Percentiles rank a stretch among this genome's conserved stretches.
Conservation (phyloP, 148 eudicot genomes). For the Linanthus parryae region DNA sequence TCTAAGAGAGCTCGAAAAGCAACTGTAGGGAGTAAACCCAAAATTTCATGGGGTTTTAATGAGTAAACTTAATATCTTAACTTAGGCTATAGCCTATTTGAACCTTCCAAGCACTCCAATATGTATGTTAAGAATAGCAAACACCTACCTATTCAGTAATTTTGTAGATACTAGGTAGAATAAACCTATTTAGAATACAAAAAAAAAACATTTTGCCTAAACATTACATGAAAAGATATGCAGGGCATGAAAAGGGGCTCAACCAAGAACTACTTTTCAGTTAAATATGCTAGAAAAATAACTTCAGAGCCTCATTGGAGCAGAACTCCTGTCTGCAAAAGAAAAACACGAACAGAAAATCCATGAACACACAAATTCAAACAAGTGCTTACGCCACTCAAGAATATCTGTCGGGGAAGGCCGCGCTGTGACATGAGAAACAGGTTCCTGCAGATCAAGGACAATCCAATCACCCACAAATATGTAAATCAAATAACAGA, state of each 20-base stretch:
- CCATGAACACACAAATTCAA: too few species aligned
- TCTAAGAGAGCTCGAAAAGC: too few species aligned
- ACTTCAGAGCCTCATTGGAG: background rate
- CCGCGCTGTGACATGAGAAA: conserved; percentile 74
- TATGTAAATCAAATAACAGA: too few species aligned
- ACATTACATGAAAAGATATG: background rate
- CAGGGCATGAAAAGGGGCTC: background rate
- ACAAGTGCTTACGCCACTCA: conserved; percentile 99
- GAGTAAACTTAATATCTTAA: too few species aligned
- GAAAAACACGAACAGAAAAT: conserved; percentile 11
- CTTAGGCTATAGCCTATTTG: too few species aligned
- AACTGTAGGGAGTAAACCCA: too few species aligned
- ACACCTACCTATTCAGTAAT: too few species aligned
- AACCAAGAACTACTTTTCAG: background rate
- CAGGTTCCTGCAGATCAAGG: conserved; percentile 90
- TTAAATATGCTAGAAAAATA: background rate
- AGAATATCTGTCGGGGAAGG: conserved; percentile 90
- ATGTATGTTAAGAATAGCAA: too few species aligned
- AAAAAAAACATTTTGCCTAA: background rate
- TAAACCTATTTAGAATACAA: conserved; percentile 7
- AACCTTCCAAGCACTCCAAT: too few species aligned
- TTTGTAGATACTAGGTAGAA: too few species aligned
- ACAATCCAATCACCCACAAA: too few species aligned
- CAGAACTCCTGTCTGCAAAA: background rate
- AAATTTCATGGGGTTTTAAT: too few species aligned